A percentile compares a stretch with the other conserved stretches of the same genome.
Evolutionary conservation across 306 rosid species (phyloP).

Genomic region (Erythrophleum fordii): DNA sequence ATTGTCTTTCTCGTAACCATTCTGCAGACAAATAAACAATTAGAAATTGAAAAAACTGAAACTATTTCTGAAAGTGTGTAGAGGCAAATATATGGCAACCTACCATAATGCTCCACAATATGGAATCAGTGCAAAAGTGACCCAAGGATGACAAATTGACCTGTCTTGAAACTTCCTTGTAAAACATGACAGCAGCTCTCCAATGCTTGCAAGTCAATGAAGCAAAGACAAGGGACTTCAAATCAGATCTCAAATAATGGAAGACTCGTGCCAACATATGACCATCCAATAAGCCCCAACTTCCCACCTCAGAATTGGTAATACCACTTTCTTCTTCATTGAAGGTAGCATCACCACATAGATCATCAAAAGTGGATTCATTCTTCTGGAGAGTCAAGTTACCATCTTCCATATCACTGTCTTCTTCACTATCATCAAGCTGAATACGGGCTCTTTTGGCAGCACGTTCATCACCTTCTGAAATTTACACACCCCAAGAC

Average conservation of each 20-base stretch:
- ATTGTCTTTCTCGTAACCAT: constrained; percentile 69
- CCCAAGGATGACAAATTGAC: constrained; percentile 81
- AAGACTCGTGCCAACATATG: constrained; percentile 73
- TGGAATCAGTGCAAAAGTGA: constrained; percentile 73
- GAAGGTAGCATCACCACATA: constrained; percentile 70
- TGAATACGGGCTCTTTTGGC: constrained; percentile 79
- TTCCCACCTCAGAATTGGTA: constrained; percentile 53
- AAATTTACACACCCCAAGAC: constrained; percentile 44
- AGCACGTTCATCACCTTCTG: constrained; percentile 76
- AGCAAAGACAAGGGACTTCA: constrained; percentile 76
- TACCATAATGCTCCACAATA: constrained; percentile 76
- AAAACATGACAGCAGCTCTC: constrained; percentile 77
- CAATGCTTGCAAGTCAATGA: constrained; percentile 91
- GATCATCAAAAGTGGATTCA: constrained; percentile 72
- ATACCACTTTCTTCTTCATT: constrained; percentile 46
- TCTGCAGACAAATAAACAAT: constrained; percentile 68
- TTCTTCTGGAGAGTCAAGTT: constrained; percentile 51
- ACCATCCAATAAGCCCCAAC: constrained; percentile 85
- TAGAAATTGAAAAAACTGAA: constrained; percentile 32
- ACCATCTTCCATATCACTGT: constrained; percentile 64
- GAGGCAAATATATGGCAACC: constrained; percentile 42
- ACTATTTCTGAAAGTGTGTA: constrained; percentile 25
- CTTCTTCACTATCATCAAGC: constrained; percentile 74
- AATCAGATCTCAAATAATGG: constrained; percentile 79
- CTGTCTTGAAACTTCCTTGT: constrained; percentile 74